phyloP scores from a whole-genome alignment of 345 rosid species.

The Euphorbia peplus region DNA sequence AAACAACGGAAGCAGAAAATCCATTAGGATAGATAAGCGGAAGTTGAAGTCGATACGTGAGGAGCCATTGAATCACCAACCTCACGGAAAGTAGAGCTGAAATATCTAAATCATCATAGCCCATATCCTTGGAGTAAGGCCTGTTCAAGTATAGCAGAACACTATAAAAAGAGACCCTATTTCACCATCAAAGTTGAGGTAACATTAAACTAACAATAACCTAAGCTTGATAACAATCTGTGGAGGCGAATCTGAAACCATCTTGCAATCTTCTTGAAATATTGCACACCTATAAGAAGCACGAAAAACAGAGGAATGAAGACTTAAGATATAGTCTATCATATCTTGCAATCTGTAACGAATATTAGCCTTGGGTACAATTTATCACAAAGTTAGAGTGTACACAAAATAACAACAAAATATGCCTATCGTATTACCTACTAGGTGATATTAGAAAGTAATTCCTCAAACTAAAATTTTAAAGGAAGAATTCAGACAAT shows the following conservation, averaged over 20 bases:
- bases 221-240: constrained; percentile 75
- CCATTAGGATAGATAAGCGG: background rate
- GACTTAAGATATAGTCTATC: too few species aligned
- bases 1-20: constrained; percentile 7
- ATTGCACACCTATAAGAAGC: constrained; percentile 58
- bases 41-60: background rate
- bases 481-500: too few species aligned
- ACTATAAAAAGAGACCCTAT: constrained; percentile 12
- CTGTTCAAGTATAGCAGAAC: constrained; percentile 44
- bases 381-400: too few species aligned
- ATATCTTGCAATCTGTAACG: too few species aligned
- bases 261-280: constrained; percentile 85
- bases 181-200: constrained; percentile 17
- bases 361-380: background rate
- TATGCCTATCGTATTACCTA: background rate
- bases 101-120: constrained; percentile 72
- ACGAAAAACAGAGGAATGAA: constrained; percentile 4
- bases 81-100: constrained; percentile 79
- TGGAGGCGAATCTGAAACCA: constrained; percentile 55
- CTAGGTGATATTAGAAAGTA: background rate
- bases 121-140: constrained; percentile 93
- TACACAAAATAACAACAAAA: too few species aligned
- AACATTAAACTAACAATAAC: constrained; percentile 35
- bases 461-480: too few species aligned
- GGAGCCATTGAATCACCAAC: constrained; percentile 30